Evolutionary conservation across 352 stramenopile genomes (phyloP), one percentile per base, ranked within the genome.

Genomic region (Globisporangium barbulae): DNA sequence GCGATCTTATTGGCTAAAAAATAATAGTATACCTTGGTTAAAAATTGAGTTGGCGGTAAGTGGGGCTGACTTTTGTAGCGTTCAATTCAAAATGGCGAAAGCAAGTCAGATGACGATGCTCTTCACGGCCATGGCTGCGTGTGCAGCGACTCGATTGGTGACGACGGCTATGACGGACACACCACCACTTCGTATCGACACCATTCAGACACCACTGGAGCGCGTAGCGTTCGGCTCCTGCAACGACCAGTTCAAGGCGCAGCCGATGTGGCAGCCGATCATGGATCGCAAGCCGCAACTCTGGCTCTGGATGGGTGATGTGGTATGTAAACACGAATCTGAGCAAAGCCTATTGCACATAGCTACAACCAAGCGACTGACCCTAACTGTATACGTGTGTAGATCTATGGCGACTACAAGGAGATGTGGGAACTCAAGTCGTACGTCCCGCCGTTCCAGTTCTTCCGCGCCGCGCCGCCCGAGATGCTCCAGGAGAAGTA

Each of bases 261-360:
- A 94, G 67, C 81, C 83, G 21, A 66, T 94, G 63, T 94, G 86
- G 86, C 39, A 72, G 5, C 67, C 63, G 33, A 93, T 94, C 53
- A 59, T 68, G 6, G 67, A 59, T 1, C 74, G 89, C 30, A 59
- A 89, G 15, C 81, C 83, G 1, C 75, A 94, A 21, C 68, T 93
- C 7, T 94, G 82, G 82, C 37, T 94, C 67, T 94, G 86, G 86
- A 90, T 93, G 79, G 86, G 86, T 63, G 86, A 94, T 68, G 91
- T 89, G 52, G 85, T 93, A 52, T 53, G 63, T 70, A 28, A 39
- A 21, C 8, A 41, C 17, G 4, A 17, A 28, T 5, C 49, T 22
- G 25, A 37, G 7, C 5, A 25, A 22, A 21, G 15, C 17, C 13
- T 47, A 3, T 17, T 47, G 7, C 15, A 21, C 4, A 21, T n/a